Percentiles rank a stretch among this genome's conserved stretches.
These are phyloP conservation scores for Suillus lakei DNA, from an alignment of 768 basidiomycete genomes.

Conservation along the genomic window DNA sequence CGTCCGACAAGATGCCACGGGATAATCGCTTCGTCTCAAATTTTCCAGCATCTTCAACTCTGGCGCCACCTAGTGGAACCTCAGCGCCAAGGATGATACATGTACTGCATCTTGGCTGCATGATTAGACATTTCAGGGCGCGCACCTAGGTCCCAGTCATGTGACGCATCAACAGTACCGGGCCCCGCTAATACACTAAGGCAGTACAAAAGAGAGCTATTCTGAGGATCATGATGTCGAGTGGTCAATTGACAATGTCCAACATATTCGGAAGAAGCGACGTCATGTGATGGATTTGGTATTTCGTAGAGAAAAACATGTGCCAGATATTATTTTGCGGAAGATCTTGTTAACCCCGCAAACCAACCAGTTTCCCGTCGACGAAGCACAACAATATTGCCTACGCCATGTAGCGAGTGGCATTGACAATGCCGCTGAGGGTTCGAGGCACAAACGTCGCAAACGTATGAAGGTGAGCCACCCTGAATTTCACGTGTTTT, in stretches of 20 bases:
- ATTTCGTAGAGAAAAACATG: background rate
- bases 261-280: background rate
- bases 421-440: constrained; percentile 26
- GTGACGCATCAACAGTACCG: background rate
- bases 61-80: background rate
- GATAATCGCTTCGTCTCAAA: too few species aligned
- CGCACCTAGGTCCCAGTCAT: background rate
- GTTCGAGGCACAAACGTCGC: constrained; percentile 28
- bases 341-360: background rate
- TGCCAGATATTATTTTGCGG: constrained; percentile 2
- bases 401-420: constrained; percentile 23
- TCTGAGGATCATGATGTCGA: background rate
- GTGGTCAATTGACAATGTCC: background rate
- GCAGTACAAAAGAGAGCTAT: background rate
- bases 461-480: constrained; percentile 34
- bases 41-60: too few species aligned
- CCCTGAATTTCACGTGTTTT: constrained; percentile 33
- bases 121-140: too few species aligned
- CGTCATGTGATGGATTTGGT: background rate
- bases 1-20: too few species aligned
- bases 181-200: background rate
- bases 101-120: too few species aligned
- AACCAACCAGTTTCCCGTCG: background rate
- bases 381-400: background rate
- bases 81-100: too few species aligned